These are phyloP conservation scores for Cyamopsis tetragonoloba DNA, from an alignment of 306 rosid genomes.

Conservation along the genomic window DNA sequence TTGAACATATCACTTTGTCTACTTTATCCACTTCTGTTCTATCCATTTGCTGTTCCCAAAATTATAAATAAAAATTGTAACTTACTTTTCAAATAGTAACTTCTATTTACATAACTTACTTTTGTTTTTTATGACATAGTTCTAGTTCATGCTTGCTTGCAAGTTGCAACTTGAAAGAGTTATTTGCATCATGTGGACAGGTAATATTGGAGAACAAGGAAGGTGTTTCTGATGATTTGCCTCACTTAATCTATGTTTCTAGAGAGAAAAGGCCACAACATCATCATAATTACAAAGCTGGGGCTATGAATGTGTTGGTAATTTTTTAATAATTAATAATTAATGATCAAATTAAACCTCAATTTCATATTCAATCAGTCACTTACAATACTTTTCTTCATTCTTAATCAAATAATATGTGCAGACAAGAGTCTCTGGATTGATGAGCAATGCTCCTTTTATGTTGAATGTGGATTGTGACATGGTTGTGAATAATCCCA, in stretches of 20 bases:
- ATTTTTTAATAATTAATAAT: not conserved
- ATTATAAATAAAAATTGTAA: not conserved
- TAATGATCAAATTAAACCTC: not conserved
- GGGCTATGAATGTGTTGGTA: constrained; percentile 71
- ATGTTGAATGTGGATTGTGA: constrained; percentile 68
- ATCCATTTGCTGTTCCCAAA: not conserved
- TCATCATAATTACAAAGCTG: constrained; percentile 67
- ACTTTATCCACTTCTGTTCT: no score
- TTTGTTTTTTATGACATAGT: not conserved
- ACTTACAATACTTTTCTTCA: not conserved
- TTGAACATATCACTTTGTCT: no score
- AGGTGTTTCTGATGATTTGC: constrained; percentile 34
- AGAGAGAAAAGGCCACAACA: constrained; percentile 57
- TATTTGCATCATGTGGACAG: constrained; percentile 16
- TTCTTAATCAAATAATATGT: not conserved
- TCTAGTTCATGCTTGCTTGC: not conserved
- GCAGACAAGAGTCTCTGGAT: constrained; percentile 62
- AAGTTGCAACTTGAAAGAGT: not conserved
- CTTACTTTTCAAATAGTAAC: not conserved
- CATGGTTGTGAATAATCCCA: constrained; percentile 60
- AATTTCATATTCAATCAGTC: not conserved
- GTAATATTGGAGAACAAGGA: constrained; percentile 54
- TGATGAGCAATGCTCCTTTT: constrained; percentile 74
- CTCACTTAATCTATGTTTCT: constrained; percentile 55
- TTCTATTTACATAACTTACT: not conserved